Base-by-base conservation (phyloP, 2,329 filamentous ascomycete species). In the Ophioceras dolichostomum region DNA sequence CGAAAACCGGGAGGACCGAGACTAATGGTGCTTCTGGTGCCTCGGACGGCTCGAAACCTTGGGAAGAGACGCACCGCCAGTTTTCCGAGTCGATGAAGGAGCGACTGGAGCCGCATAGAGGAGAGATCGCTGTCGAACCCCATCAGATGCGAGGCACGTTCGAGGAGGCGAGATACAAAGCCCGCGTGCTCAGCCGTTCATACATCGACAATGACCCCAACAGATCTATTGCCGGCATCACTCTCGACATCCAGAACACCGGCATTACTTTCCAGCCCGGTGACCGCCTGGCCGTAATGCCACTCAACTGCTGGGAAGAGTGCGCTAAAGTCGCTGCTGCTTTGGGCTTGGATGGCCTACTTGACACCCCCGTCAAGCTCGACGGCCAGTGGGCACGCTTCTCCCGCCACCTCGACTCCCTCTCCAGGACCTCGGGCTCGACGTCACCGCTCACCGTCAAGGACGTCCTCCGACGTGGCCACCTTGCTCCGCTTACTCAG, bases 81-180 rank as follows among this genome's bases (percentile, higher is more conserved):
- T 68, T 70, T 48, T 70, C 65, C 0, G 65, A 68, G 37, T 58
- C 66, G 3, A 70, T 70, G 66, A 70, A 70, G 48, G 67, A 71
- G 45, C 58, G 66, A 4, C 57, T 70, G 4, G 65, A 68, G 43
- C 65, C 65, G 3, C 69, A 59, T 40, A 57, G 68, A 1, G 67
- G 67, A 0, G 53, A 58, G 17, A 55, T 68, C 19, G 47, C 60
- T 4, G 50, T 66, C 7, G 67, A 73, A 38, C 67, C 68, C 1
- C 62, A 72, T 37, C 54, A 71, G 39, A 71, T 71, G 63, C 61
- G 68, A 6, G 69, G 68, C 0, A 68, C 63, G 0, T 73, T 72
- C 41, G 65, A 68, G 32, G 69, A 73, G 46, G 70, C 68, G 42
- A 61, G 68, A 2, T 71, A 71, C 44, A 56, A 57, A 33, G 60